These are phyloP conservation scores for Hypoxylon fragiforme DNA, from an alignment of 495 filamentous ascomycete genomes.

Conservation along the genomic window DNA sequence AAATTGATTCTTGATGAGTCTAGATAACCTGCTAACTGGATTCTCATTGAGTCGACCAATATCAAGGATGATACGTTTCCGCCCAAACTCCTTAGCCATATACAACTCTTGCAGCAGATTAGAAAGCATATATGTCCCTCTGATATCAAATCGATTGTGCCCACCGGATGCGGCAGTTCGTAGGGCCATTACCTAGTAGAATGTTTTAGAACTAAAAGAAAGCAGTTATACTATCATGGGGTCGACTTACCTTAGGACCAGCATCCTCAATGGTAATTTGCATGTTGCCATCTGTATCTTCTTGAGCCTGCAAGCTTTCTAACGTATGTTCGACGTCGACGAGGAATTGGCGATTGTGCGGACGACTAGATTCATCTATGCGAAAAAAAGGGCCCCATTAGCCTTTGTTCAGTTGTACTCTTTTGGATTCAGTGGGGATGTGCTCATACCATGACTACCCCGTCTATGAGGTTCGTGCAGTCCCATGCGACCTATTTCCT, in stretches of 20 bases:
- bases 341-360: conserved; percentile 67
- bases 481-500: conserved; percentile 49
- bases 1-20: conserved; percentile 84
- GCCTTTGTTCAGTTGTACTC: background rate
- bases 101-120: conserved; percentile 93
- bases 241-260: conserved; percentile 77
- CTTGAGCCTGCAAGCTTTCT: conserved; percentile 68
- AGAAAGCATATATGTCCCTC: conserved; percentile 93
- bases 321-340: conserved; percentile 78
- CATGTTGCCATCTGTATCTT: conserved; percentile 88
- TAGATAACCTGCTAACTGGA: conserved; percentile 80
- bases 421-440: background rate
- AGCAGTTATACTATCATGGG: background rate
- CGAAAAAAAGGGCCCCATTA: no score
- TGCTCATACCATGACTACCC: conserved; percentile 51
- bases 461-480: conserved; percentile 49
- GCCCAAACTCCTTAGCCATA: conserved; percentile 82
- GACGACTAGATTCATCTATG: conserved; percentile 50
- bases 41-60: conserved; percentile 88
- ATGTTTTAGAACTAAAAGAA: conserved; percentile 2
- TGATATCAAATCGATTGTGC: conserved; percentile 79
- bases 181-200: conserved; percentile 67
- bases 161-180: conserved; percentile 86
- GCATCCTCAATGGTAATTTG: conserved; percentile 96
- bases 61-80: conserved; percentile 83